Conservation (phyloP, 805 yeast species). For the Myxozyma neotropica region DNA sequence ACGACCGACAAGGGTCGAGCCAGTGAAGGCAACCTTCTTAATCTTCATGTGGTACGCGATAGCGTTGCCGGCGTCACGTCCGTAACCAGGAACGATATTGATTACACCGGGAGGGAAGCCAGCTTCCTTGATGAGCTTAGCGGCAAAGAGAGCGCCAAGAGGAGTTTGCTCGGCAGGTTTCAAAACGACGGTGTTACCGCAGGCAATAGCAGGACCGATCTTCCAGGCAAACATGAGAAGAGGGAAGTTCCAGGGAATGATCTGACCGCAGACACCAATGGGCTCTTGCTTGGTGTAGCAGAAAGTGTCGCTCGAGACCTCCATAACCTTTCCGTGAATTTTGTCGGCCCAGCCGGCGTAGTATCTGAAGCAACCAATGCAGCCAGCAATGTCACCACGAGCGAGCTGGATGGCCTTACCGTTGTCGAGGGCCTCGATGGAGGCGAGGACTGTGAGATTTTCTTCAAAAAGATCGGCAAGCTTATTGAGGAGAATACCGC, state of each 20-base stretch:
- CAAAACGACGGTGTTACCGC: constrained; percentile 85
- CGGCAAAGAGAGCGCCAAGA: constrained; percentile 77
- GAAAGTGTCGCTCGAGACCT: constrained; percentile 73
- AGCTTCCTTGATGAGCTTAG: constrained; percentile 70
- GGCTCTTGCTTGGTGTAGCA: constrained; percentile 86
- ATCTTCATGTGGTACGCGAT: constrained; percentile 76
- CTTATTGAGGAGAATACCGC: constrained; percentile 65
- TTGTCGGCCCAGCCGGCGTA: constrained; percentile 94
- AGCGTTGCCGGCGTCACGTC: constrained; percentile 81
- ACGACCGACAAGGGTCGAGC: constrained; percentile 90
- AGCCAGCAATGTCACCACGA: constrained; percentile 74
- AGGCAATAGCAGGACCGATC: constrained; percentile 87
- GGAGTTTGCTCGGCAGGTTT: constrained; percentile 95
- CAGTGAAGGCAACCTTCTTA: constrained; percentile 92
- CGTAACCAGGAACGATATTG: constrained; percentile 84
- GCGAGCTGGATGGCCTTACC: constrained; percentile 70
- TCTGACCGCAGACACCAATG: constrained; percentile 92
- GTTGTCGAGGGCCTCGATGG: constrained; percentile 83
- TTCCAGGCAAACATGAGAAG: constrained; percentile 93
- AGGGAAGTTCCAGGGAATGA: constrained; percentile 98
- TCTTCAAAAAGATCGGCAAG: constrained; percentile 78
- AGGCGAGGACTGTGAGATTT: constrained; percentile 69
- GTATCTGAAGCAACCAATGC: constrained; percentile 71
- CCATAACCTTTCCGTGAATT: constrained; percentile 71
- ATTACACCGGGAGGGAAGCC: constrained; percentile 92